Conservation (phyloP, 768 basidiomycete species). For the Russula griseocarnosa region DNA sequence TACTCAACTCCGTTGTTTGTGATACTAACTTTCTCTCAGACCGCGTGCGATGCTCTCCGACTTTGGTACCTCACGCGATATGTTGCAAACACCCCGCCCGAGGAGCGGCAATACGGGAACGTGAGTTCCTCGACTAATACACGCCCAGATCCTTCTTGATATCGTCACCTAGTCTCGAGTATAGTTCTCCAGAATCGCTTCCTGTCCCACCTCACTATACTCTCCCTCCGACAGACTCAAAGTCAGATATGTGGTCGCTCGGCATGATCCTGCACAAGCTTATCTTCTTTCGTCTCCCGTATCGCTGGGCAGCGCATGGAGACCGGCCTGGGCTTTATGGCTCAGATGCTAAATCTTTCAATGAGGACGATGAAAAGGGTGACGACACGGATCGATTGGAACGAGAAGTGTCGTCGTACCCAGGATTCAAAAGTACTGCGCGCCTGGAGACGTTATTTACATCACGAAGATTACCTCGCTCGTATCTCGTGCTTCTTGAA, state of each 20-base stretch:
- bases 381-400: slow-evolving; percentile 64
- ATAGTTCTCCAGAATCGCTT: slow-evolving; percentile 66
- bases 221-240: slow-evolving; percentile 72
- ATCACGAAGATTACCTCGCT: slow-evolving; percentile 64
- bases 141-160: not conserved
- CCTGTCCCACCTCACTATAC: slow-evolving; percentile 60
- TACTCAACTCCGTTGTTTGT: not conserved
- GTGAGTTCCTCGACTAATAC: slow-evolving; percentile 42
- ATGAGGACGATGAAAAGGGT: slow-evolving; percentile 43
- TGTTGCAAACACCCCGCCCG: slow-evolving; percentile 62
- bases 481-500: slow-evolving; percentile 70
- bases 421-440: slow-evolving; percentile 61
- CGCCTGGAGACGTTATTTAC: slow-evolving; percentile 56
- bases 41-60: slow-evolving; percentile 94
- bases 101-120: slow-evolving; percentile 96
- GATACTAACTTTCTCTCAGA: slow-evolving; percentile 39
- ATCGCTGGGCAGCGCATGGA: slow-evolving; percentile 62
- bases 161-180: slow-evolving; percentile 21
- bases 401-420: slow-evolving; percentile 66
- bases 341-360: slow-evolving; percentile 29
- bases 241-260: slow-evolving; percentile 95
- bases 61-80: slow-evolving; percentile 92
- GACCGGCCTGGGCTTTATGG: slow-evolving; percentile 36
- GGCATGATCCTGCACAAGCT: slow-evolving; percentile 96
- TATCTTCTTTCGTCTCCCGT: slow-evolving; percentile 86